phyloP scores from a whole-genome alignment of 345 rosid species.

The Reutealis trisperma region DNA sequence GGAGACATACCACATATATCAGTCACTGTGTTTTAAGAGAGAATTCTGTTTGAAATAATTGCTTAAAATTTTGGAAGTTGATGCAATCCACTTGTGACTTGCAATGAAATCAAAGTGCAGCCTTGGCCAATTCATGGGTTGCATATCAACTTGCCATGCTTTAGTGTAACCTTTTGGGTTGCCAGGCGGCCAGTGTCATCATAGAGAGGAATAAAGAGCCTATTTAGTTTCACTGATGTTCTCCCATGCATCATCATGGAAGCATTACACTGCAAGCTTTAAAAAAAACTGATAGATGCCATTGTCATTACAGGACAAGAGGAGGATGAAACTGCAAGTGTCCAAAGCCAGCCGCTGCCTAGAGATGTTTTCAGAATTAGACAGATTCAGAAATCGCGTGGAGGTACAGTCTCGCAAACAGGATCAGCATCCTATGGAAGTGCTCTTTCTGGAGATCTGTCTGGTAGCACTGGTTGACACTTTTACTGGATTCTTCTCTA shows the following conservation, averaged over 20 bases:
- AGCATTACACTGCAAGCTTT: neutral
- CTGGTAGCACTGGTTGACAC: slow-evolving; percentile 71
- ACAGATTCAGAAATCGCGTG: slow-evolving; percentile 74
- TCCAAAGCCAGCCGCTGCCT: slow-evolving; percentile 82
- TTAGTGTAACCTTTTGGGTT: neutral
- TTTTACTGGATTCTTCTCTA: too few relatives aligned
- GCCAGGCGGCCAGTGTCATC: neutral
- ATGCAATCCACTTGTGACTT: neutral
- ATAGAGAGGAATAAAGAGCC: neutral
- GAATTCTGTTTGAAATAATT: neutral
- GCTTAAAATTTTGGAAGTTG: neutral
- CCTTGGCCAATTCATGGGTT: neutral
- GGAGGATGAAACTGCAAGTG: slow-evolving; percentile 60
- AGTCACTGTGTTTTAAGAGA: neutral
- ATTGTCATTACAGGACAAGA: slow-evolving; percentile 56
- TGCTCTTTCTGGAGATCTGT: slow-evolving; percentile 79
- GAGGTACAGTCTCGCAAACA: slow-evolving; percentile 66
- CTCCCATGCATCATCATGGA: too few relatives aligned
- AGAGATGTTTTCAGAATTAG: slow-evolving; percentile 75
- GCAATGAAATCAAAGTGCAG: neutral
- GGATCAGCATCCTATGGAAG: slow-evolving; percentile 89
- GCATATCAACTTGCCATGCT: neutral
- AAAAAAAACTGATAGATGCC: neutral
- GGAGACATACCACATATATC: neutral
- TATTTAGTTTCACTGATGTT: neutral